Base-by-base conservation (phyloP, 108 stramenopile species). In the Fragilariopsis cylindrus region DNA sequence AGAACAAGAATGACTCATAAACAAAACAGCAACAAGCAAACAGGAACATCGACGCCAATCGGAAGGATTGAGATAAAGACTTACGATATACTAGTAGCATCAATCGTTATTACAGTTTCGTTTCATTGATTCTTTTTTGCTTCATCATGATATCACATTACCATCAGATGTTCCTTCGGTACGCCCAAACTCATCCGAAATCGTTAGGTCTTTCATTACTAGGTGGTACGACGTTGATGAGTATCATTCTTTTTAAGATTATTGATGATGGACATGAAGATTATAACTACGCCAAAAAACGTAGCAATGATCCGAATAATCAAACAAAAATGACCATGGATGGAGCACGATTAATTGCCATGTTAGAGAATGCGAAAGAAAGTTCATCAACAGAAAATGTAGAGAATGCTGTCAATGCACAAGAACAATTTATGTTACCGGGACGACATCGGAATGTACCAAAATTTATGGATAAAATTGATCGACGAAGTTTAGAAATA, bases 321-420 rank as follows among this genome's bases (percentile, higher is more conserved):
- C 18, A 48, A 69, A 54, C 30, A 56, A 44, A n/a, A n/a, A 75
- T 81, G 72, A 76, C 75, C 7, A n/a, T 49, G 44, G 78, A 84
- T 19, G 83, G 82, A 44, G 87, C 87, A 6, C 66, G 78, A 57
- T 62, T 88, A 56, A 56, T 64, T 16, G 87, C 87, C 40, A 88
- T 88, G 87, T 39, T 85, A 3, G 81, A 85, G 64, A 81, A 85
- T 78, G 87, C 87, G 7, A 83, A 84, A 77, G 57, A 74, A 48
- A 84, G 81, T 47, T 75, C 57, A 5, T 88, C 84, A 83, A 72
- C 66, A 49, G 80, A 88, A 9, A 88, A 88, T 66, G 60, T 88
- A 49, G 60, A 71, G 1, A 83, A 84, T 60, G 84, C 87, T 7
- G 54, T 63, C 13, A 54, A 76, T 52, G 87, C 87, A 3, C 87